Conservation (phyloP, 1,284 basidiomycete species). For the Ustilago trichophora region DNA sequence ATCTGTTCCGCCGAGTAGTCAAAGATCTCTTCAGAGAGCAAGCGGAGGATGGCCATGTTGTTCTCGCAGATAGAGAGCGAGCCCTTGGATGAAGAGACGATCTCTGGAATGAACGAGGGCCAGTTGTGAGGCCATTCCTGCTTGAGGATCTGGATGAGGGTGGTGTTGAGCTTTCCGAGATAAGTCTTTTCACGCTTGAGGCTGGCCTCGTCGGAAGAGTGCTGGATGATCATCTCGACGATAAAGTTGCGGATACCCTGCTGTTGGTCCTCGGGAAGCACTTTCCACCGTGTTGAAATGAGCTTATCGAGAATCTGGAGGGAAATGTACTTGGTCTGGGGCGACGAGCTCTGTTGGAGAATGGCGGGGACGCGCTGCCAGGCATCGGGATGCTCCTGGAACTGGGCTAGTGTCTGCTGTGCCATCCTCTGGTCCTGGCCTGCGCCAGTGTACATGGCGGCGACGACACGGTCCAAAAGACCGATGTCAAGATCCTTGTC, state of each 20-base stretch:
- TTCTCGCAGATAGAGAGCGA: slow-evolving; percentile 98
- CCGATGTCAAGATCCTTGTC: slow-evolving; percentile 63
- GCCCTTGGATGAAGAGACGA: slow-evolving; percentile 95
- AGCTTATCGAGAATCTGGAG: slow-evolving; percentile 72
- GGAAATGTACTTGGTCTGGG: slow-evolving; percentile 78
- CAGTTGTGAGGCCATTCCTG: slow-evolving; percentile 99
- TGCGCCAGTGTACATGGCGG: slow-evolving; percentile 61
- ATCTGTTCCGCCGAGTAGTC: slow-evolving; percentile 99
- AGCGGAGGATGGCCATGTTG: slow-evolving; percentile 98
- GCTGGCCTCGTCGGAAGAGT: slow-evolving; percentile 79
- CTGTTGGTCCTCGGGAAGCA: slow-evolving; percentile 86
- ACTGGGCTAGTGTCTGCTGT: slow-evolving; percentile 71
- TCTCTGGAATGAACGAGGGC: slow-evolving; percentile 97
- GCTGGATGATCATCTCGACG: slow-evolving; percentile 89
- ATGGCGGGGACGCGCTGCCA: slow-evolving; percentile 98
- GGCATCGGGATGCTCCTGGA: slow-evolving; percentile 95
- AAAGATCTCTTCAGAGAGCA: slow-evolving; percentile 99
- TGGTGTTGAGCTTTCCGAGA: slow-evolving; percentile 95
- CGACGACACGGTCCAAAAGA: slow-evolving; percentile 64
- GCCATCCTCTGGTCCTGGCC: slow-evolving; percentile 62
- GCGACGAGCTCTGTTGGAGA: slow-evolving; percentile 82
- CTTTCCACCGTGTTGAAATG: slow-evolving; percentile 94
- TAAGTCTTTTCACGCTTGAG: slow-evolving; percentile 94
- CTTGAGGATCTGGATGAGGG: slow-evolving; percentile 96
- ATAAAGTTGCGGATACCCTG: slow-evolving; percentile 92